A percentile compares a stretch with the other conserved stretches of the same genome.
Evolutionary conservation across 805 yeast genomes (phyloP).

Genomic region (Jamesozyma hellenica): DNA sequence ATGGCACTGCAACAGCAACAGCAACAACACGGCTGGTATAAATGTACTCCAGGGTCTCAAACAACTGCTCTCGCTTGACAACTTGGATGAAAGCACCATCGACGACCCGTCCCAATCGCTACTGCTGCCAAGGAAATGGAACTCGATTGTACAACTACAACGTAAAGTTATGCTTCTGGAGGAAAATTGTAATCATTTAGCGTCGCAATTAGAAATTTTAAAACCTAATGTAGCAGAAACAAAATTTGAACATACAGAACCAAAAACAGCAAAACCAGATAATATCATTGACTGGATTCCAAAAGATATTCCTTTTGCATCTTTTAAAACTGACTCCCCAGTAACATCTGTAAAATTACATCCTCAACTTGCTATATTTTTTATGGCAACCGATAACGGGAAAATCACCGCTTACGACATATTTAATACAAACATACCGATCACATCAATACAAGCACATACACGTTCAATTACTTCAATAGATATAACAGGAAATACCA

Average conservation of each 20-base stretch:
- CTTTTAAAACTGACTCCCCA: constrained; percentile 49
- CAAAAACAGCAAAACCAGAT: neutral
- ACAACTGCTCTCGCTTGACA: too few species aligned
- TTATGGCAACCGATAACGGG: constrained; percentile 66
- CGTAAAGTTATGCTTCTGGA: constrained; percentile 63
- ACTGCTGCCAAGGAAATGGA: constrained; percentile 56
- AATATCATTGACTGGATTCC: constrained; percentile 49
- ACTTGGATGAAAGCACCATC: too few species aligned
- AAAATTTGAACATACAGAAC: constrained; percentile 24
- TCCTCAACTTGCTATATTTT: constrained; percentile 57
- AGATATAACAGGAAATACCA: constrained; percentile 9
- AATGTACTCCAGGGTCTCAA: too few species aligned
- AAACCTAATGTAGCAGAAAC: neutral
- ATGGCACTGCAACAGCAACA: constrained; percentile 6
- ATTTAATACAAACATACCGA: constrained; percentile 49
- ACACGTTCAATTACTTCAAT: constrained; percentile 47
- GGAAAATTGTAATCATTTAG: constrained; percentile 40
- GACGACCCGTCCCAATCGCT: constrained; percentile 1
- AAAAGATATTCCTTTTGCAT: constrained; percentile 31
- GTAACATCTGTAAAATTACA: constrained; percentile 61
- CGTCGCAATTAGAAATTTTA: constrained; percentile 33
- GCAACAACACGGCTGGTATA: neutral
- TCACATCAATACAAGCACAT: constrained; percentile 61
- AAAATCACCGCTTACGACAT: constrained; percentile 62
- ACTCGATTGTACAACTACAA: constrained; percentile 72